These are phyloP conservation scores for Tolypocladium guangdongense DNA, from an alignment of 2,329 filamentous ascomycete species.

Conservation along the genomic window DNA sequence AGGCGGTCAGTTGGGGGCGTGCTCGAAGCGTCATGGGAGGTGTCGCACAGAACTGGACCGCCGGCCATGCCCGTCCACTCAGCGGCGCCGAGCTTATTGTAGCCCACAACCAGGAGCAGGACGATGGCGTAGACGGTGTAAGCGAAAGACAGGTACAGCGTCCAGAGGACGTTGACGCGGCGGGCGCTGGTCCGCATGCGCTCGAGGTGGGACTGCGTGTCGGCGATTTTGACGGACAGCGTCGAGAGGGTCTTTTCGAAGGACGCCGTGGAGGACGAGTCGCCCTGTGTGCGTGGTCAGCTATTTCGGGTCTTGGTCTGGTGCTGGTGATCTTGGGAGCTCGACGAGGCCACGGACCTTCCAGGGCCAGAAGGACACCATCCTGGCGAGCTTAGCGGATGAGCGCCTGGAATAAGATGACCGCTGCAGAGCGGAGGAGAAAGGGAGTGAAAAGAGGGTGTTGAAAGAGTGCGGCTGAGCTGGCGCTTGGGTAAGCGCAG, in stretches of 20 bases:
- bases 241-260: slow-evolving; percentile 86
- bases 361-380: slow-evolving; percentile 13
- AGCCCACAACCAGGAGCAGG: slow-evolving; percentile 73
- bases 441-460: background rate
- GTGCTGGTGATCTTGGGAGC: background rate
- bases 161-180: slow-evolving; percentile 75
- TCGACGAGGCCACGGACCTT: slow-evolving; percentile 5
- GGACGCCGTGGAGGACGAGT: slow-evolving; percentile 72
- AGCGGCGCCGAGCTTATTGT: slow-evolving; percentile 60
- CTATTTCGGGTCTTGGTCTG: background rate
- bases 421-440: background rate
- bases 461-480: background rate
- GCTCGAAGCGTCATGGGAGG: background rate
- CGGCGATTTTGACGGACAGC: slow-evolving; percentile 72
- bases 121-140: slow-evolving; percentile 83
- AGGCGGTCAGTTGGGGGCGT: slow-evolving; percentile 6
- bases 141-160: slow-evolving; percentile 79
- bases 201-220: slow-evolving; percentile 64
- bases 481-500: slow-evolving; percentile 1
- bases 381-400: background rate
- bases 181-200: slow-evolving; percentile 59
- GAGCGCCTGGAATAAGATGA: background rate
- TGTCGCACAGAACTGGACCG: slow-evolving; percentile 62
- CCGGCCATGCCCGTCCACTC: slow-evolving; percentile 74
- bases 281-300: slow-evolving; percentile 43